These are phyloP conservation scores for Chytridium lagenaria DNA, from an alignment of 371 early-diverging fungal species.

Conservation along the genomic window DNA sequence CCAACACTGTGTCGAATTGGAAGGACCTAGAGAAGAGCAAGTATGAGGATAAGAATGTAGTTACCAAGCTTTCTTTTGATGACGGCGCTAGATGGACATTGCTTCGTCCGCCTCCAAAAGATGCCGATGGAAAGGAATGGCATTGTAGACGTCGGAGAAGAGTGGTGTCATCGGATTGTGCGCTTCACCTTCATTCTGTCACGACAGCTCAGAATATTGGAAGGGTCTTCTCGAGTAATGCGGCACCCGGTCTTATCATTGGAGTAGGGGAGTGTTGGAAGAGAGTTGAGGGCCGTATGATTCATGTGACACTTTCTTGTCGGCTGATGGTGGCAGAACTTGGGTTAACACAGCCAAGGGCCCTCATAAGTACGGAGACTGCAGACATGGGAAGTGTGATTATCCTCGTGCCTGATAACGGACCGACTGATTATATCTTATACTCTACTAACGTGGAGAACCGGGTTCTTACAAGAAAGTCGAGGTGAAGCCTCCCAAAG, in stretches of 20 bases:
- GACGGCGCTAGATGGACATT: conserved; percentile 82
- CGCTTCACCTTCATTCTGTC: conserved; percentile 88
- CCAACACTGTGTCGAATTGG: conserved; percentile 81
- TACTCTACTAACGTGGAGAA: conserved; percentile 42
- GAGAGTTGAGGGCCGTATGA: conserved; percentile 68
- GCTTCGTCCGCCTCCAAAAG: conserved; percentile 62
- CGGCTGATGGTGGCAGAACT: conserved; percentile 51
- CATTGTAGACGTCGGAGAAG: too few species aligned
- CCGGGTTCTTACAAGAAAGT: conserved; percentile 25
- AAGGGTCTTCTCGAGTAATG: conserved; percentile 70
- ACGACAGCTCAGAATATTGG: conserved; percentile 67
- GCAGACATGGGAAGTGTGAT: conserved; percentile 39
- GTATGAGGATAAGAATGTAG: conserved; percentile 63
- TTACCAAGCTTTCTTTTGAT: conserved; percentile 87
- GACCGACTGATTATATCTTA: conserved; percentile 21
- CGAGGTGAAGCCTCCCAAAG: background rate
- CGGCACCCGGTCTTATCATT: conserved; percentile 85
- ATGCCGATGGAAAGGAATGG: conserved; percentile 56
- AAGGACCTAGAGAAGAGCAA: conserved; percentile 58
- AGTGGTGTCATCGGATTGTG: conserved; percentile 57
- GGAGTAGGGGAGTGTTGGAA: conserved; percentile 92
- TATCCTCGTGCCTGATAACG: conserved; percentile 40
- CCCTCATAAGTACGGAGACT: conserved; percentile 44
- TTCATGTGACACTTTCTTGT: conserved; percentile 82
- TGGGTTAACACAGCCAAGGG: conserved; percentile 38